Base-by-base conservation (phyloP, 208 protist genomes). In the Acanthamoeba divionensis region DNA sequence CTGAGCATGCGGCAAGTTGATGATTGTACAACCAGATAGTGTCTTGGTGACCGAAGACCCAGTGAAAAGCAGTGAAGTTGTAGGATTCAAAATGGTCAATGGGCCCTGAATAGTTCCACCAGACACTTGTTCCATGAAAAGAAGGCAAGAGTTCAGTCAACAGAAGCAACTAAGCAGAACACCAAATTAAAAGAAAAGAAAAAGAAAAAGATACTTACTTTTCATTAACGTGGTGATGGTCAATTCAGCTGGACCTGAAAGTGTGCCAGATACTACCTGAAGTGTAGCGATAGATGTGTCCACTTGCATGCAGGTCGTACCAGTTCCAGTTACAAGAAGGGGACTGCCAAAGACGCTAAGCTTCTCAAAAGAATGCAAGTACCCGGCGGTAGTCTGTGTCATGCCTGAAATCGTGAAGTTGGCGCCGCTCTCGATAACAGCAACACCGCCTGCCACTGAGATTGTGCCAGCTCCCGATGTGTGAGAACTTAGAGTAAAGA, bases 381-480 rank as follows among this genome's bases (percentile, higher is more conserved):
- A 47, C 26, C 15, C 9, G 29, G 18, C 45, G 29, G 52, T 24
- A 36, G 73, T 83, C 73, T 83, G 48, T 7, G n/a, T 12, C 7
- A 31, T 67, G 10, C 52, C 65, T 18, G 73, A 65, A 38, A 38
- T 65, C 33, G 15, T 18, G 10, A 54, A 26, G 50, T 62, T 62
- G 73, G 73, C 73, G 50, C 73, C 50, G 21, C n/a, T n/a, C n/a
- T n/a, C n/a, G n/a, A 83, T 55, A 36, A 83, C 73, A 21, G 65
- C 52, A 26, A 54, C 73, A 36, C 73, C 73, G 48, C 48, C 73
- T 15, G 48, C 47, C 18, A 83, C 50, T 36, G 57, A 47, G 15
- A 83, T 54, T 18, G 3, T 21, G 47, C 48, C 29, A 36, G 33
- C 73, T 4, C 26, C 38, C 21, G 65, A 54, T 13, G 15, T 54